phyloP scores from a whole-genome alignment of 768 basidiomycete species.

The Atractiella rhizophila region DNA sequence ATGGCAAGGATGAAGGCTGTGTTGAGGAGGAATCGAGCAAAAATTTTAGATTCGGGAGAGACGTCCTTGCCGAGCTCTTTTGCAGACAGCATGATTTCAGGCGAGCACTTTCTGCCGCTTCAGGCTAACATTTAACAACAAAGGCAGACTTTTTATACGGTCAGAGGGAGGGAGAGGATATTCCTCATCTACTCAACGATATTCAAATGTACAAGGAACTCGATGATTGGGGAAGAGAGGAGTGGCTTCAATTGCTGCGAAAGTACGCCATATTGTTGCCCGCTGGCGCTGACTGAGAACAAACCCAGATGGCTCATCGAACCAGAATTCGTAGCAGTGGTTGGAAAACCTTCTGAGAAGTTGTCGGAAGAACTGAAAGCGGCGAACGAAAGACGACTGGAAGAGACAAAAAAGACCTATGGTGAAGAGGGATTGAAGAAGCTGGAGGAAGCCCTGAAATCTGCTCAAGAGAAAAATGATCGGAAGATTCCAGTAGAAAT shows the following conservation, averaged over 20 bases:
- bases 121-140: background rate
- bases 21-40: constrained; percentile 63
- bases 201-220: constrained; percentile 44
- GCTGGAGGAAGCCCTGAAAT: constrained; percentile 41
- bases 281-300: background rate
- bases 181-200: constrained; percentile 48
- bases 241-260: constrained; percentile 53
- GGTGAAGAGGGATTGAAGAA: constrained; percentile 58
- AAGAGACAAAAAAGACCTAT: constrained; percentile 38
- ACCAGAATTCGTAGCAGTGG: constrained; percentile 42
- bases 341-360: constrained; percentile 65
- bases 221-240: constrained; percentile 40
- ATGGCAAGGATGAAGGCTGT: constrained; percentile 73
- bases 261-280: constrained; percentile 28
- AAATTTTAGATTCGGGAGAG: no score
- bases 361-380: constrained; percentile 56
- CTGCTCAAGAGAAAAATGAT: constrained; percentile 67
- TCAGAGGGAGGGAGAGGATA: constrained; percentile 49
- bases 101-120: background rate
- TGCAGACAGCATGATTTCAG: constrained; percentile 2
- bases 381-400: constrained; percentile 47
- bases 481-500: constrained; percentile 54
- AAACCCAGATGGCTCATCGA: constrained; percentile 47
- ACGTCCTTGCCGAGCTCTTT: no score
- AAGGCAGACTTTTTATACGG: constrained; percentile 57